These are phyloP conservation scores for Corchorus capsularis DNA, from an alignment of 345 rosid genomes.

Conservation along the genomic window DNA sequence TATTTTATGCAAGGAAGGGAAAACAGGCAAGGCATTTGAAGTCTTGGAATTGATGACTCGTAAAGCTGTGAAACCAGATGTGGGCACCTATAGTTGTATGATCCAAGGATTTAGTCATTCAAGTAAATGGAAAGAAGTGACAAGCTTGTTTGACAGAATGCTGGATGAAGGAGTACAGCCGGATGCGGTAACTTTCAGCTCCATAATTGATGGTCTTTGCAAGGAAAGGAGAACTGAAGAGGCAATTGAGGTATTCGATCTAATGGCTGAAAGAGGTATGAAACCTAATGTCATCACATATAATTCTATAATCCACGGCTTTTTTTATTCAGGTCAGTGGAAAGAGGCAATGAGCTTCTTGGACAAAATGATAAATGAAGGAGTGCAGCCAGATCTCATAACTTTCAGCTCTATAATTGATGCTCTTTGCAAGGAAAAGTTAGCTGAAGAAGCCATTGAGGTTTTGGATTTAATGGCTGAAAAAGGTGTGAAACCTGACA, in stretches of 20 bases:
- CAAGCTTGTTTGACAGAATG: neutral
- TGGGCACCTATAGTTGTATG: slow-evolving; percentile 1
- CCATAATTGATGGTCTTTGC: too few species aligned
- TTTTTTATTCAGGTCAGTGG: too few species aligned
- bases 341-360: too few species aligned
- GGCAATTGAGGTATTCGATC: too few species aligned
- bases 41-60: neutral
- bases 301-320: too few species aligned
- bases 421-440: neutral
- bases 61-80: slow-evolving; percentile 16
- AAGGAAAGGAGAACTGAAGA: too few species aligned
- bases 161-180: neutral
- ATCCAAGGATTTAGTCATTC: slow-evolving; percentile 26
- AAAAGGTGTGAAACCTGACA: neutral
- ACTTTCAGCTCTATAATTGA: neutral
- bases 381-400: too few species aligned
- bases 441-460: neutral
- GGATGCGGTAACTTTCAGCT: neutral
- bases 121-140: neutral
- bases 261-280: too few species aligned
- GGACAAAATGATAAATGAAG: too few species aligned
- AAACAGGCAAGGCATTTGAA: too few species aligned
- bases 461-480: neutral
- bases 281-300: too few species aligned
- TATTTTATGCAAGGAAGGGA: slow-evolving; percentile 21